Conservation (phyloP, 345 rosid genomes). For the Noccaea bulbosa region DNA sequence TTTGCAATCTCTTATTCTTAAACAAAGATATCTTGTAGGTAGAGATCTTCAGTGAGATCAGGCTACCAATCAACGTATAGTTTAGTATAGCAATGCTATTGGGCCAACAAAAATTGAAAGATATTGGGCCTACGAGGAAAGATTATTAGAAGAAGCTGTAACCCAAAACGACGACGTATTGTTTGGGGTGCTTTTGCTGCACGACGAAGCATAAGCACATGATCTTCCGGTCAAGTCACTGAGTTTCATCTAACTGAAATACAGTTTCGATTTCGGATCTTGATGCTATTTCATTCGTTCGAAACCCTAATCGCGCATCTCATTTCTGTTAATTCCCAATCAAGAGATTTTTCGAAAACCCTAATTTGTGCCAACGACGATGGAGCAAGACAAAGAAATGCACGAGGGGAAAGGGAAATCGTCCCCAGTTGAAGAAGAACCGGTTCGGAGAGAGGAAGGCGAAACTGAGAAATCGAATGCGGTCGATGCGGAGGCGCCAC, state of each 20-base stretch:
- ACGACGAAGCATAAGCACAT: slow-evolving; percentile 35
- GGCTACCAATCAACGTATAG: too few relatives aligned
- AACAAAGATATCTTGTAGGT: not conserved
- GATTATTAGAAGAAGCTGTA: not conserved
- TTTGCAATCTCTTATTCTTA: not conserved
- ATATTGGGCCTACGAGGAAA: too few relatives aligned
- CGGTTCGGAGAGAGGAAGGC: slow-evolving; percentile 37
- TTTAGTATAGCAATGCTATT: not conserved
- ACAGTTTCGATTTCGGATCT: slow-evolving; percentile 28
- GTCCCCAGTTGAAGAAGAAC: slow-evolving; percentile 32
- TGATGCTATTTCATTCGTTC: not conserved
- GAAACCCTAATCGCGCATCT: slow-evolving; percentile 22
- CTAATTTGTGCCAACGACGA: slow-evolving; percentile 22
- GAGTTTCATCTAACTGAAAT: slow-evolving; percentile 29
- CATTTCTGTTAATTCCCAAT: slow-evolving; percentile 12
- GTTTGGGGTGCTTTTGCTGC: slow-evolving; percentile 1
- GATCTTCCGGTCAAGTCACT: slow-evolving; percentile 31
- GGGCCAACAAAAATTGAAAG: not conserved
- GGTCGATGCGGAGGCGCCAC: slow-evolving; percentile 15
- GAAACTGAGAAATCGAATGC: slow-evolving; percentile 25
- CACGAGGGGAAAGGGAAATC: slow-evolving; percentile 28
- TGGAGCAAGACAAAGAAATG: slow-evolving; percentile 52
- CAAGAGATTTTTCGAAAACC: not conserved
- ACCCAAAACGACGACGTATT: not conserved
- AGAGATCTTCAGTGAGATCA: not conserved